These are phyloP conservation scores for Syzygium malaccense DNA, from an alignment of 441 rosid species.

Conservation along the genomic window DNA sequence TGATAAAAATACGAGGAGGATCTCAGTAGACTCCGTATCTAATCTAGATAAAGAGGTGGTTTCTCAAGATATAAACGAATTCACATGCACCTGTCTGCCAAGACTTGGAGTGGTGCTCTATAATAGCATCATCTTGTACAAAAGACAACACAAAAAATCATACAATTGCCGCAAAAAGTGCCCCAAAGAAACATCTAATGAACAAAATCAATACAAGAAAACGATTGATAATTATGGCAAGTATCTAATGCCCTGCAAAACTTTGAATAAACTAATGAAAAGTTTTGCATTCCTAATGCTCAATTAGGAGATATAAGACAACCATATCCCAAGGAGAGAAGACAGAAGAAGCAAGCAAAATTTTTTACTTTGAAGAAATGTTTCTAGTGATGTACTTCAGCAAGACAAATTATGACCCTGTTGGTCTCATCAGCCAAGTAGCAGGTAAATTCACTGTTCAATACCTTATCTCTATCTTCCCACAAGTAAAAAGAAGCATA, in stretches of 20 bases:
- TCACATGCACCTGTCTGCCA: neutral
- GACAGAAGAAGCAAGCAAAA: neutral
- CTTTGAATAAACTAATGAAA: neutral
- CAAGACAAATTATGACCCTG: neutral
- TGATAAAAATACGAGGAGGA: neutral
- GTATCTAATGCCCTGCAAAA: neutral
- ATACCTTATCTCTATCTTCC: constrained; percentile 83
- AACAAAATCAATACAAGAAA: neutral
- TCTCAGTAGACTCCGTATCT: neutral
- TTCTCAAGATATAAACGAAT: neutral
- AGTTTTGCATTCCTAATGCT: neutral
- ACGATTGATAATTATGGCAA: neutral
- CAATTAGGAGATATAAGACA: neutral
- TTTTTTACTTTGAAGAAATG: neutral
- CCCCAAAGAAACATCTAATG: neutral
- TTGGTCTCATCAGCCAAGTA: neutral
- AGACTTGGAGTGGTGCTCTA: neutral
- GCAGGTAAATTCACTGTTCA: neutral
- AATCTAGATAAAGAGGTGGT: neutral
- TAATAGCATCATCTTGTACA: neutral
- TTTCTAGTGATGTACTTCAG: neutral
- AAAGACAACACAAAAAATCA: neutral
- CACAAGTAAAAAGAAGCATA: constrained; percentile 55
- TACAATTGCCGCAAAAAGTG: neutral
- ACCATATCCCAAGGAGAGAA: neutral